A percentile compares a stretch with the other conserved stretches of the same genome.
phyloP scores from a whole-genome alignment of 495 filamentous ascomycete species.

The Aspergillus nidulans region DNA sequence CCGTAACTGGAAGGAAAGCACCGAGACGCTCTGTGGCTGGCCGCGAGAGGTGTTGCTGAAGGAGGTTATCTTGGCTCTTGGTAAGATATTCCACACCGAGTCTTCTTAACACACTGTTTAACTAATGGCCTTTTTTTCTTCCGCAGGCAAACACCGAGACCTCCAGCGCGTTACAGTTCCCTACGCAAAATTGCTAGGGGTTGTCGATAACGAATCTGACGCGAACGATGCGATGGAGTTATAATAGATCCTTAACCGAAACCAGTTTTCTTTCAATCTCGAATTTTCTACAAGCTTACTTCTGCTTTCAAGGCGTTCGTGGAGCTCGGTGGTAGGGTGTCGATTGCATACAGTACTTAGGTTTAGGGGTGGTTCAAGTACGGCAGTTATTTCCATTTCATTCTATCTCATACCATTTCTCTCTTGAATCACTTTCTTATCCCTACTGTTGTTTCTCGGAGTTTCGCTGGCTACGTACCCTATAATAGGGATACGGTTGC shows the following conservation, averaged over 20 bases:
- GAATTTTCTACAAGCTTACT: background rate
- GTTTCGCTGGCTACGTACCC: background rate
- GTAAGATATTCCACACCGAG: slow-evolving; percentile 50
- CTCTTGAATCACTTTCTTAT: background rate
- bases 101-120: slow-evolving; percentile 18
- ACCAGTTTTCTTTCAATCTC: background rate
- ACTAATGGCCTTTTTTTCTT: background rate
- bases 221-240: slow-evolving; percentile 53
- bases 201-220: slow-evolving; percentile 43
- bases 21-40: slow-evolving; percentile 74
- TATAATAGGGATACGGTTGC: background rate
- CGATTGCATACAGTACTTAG: background rate
- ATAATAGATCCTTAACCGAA: slow-evolving; percentile 19
- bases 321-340: background rate
- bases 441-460: background rate
- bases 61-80: slow-evolving; percentile 85
- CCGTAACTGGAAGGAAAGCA: slow-evolving; percentile 48
- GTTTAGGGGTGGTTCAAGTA: background rate
- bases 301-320: slow-evolving; percentile 15
- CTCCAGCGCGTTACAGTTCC: slow-evolving; percentile 88
- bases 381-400: background rate
- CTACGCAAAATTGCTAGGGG: slow-evolving; percentile 70
- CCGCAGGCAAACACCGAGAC: slow-evolving; percentile 83
- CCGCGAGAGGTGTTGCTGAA: slow-evolving; percentile 77
- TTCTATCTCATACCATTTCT: no score